phyloP scores from a whole-genome alignment of 441 rosid species.

The Syzygium malaccense region DNA sequence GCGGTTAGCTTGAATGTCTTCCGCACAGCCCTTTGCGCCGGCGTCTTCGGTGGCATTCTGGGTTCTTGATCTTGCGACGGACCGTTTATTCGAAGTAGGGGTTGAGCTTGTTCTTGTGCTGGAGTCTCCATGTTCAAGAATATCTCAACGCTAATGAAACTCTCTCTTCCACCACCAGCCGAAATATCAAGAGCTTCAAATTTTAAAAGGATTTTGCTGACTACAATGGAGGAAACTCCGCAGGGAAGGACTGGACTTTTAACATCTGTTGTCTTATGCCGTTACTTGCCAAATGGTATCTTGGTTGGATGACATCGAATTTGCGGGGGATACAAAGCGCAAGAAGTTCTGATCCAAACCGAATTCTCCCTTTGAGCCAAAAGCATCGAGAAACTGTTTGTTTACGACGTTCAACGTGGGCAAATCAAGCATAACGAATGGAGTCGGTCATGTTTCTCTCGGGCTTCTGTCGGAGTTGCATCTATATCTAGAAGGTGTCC shows the following conservation, averaged over 20 bases:
- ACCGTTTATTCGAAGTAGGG: slow-evolving; percentile 12
- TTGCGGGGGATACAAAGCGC: background rate
- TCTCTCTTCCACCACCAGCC: background rate
- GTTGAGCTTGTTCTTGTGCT: slow-evolving; percentile 7
- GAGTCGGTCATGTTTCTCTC: background rate
- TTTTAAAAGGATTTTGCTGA: background rate
- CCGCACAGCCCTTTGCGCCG: slow-evolving; percentile 34
- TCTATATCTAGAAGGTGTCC: background rate
- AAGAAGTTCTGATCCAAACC: background rate
- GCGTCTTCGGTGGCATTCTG: slow-evolving; percentile 25
- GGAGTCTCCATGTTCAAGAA: background rate
- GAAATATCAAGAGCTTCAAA: background rate
- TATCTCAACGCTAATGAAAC: background rate
- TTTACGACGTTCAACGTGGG: background rate
- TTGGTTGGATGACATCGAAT: background rate
- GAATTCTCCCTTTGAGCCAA: background rate
- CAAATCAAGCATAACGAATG: background rate
- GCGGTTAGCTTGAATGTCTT: slow-evolving; percentile 59
- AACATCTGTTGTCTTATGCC: background rate
- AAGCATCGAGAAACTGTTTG: background rate
- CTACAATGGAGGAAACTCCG: background rate
- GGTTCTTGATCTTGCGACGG: background rate
- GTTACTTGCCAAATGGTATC: background rate
- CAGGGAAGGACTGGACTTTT: background rate
- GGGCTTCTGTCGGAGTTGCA: background rate